These are phyloP conservation scores for Cyberlindnera veronae DNA, from an alignment of 805 yeast genomes.

Conservation along the genomic window DNA sequence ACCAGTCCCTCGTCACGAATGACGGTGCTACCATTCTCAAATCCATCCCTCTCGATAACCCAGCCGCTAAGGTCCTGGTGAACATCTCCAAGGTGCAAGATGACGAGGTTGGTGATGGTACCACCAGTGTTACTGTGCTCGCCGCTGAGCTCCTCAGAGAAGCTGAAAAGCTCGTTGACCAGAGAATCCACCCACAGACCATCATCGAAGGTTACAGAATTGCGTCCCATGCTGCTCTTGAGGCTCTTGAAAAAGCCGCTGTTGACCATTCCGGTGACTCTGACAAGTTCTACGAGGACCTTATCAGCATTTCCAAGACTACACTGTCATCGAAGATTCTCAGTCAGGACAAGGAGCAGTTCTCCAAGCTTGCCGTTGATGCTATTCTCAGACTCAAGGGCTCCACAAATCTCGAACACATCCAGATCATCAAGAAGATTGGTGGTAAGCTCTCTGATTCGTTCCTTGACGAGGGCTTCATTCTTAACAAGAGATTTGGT, in stretches of 20 bases:
- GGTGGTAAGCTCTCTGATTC: slow-evolving; percentile 94
- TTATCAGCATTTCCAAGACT: slow-evolving; percentile 85
- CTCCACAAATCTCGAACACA: slow-evolving; percentile 84
- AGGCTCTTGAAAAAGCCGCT: slow-evolving; percentile 73
- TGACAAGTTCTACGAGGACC: slow-evolving; percentile 66
- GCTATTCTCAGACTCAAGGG: slow-evolving; percentile 90
- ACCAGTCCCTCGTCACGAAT: slow-evolving; percentile 79
- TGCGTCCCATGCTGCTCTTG: slow-evolving; percentile 81
- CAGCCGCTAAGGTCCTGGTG: slow-evolving; percentile 94
- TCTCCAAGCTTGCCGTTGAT: slow-evolving; percentile 87
- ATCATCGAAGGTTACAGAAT: slow-evolving; percentile 93
- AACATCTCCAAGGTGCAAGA: slow-evolving; percentile 96
- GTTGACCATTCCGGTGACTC: slow-evolving; percentile 75
- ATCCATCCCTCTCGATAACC: slow-evolving; percentile 92
- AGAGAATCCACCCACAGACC: slow-evolving; percentile 95
- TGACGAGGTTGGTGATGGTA: slow-evolving; percentile 57
- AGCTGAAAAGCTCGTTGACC: slow-evolving; percentile 89
- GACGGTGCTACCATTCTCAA: slow-evolving; percentile 98
- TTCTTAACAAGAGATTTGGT: slow-evolving; percentile 88
- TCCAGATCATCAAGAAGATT: slow-evolving; percentile 87
- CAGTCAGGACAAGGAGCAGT: slow-evolving; percentile 90
- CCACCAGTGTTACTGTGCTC: slow-evolving; percentile 91
- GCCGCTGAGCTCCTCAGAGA: slow-evolving; percentile 90
- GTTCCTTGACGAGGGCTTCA: slow-evolving; percentile 93
- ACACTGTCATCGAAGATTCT: slow-evolving; percentile 90